Base-by-base conservation (phyloP, 129 eudicot genomes). In the Artemisia tridentata region DNA sequence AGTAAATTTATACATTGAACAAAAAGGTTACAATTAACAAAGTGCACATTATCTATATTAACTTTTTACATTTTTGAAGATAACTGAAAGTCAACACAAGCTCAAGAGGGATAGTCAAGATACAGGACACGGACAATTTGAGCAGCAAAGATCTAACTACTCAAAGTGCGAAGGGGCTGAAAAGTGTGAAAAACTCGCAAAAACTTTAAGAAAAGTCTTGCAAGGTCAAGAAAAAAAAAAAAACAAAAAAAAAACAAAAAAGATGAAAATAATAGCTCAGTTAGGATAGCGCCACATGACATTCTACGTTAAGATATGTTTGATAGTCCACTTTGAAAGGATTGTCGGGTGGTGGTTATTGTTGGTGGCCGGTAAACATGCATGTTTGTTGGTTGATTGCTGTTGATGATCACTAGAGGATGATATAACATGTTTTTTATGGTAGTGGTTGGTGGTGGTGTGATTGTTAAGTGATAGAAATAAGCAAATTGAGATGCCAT, bases 181-280 rank as follows among this genome's bases (percentile, higher is more conserved):
- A 14, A 79, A 47, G 45, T 25, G 46, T 62, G 15, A 8, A 66
- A 16, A 5, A 59, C 0, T 0, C 2, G 14, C 0, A 46, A 1
- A 43, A 0, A 0, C 53, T 25, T 3, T 23, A 11, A 0, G 29
- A 74, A 66, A 84, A 84, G 84, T 73, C 88, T 82, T 89, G 92
- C 88, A 84, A 89, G 90, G 84, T 83, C 92, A 89, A 84, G 88
- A 82, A 89, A 84, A 80, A 82, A 2, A 73, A 58, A 12, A 41
- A 46, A 11, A n/a, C 0, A 2, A 16, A 82, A 89, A 84, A 80
- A 82, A 7, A 3, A 63, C 7, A 31, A 38, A 69, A 63, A 6
- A 1, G 0, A 4, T 11, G 9, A 8, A 3, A 1, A 10, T 4
- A 11, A 1, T 75, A 85, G 95, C 90, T 88, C 95, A 67, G 80